phyloP scores from a whole-genome alignment of 768 basidiomycete species.

The Boletus huronensis region DNA sequence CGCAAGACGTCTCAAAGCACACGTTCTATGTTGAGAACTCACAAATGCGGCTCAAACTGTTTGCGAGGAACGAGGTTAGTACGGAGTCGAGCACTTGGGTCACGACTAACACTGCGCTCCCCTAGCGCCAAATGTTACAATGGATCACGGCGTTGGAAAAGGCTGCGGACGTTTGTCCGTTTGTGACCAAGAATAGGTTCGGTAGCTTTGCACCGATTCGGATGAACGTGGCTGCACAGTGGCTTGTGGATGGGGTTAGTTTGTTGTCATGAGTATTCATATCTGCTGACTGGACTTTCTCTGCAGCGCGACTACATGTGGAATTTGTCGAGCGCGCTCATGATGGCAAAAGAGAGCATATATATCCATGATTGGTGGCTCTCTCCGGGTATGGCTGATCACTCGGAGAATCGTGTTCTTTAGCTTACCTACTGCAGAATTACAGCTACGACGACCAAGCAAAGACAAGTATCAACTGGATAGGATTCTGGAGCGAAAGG shows the following conservation, averaged over 20 bases:
- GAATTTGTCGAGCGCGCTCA: slow-evolving; percentile 90
- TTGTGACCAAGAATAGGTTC: slow-evolving; percentile 80
- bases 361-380: slow-evolving; percentile 99
- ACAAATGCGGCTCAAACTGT: slow-evolving; percentile 83
- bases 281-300: slow-evolving; percentile 4
- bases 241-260: slow-evolving; percentile 95
- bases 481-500: slow-evolving; percentile 81
- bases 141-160: slow-evolving; percentile 92
- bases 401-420: not conserved
- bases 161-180: slow-evolving; percentile 72
- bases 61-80: slow-evolving; percentile 78
- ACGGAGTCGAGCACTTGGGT: not conserved
- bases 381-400: slow-evolving; percentile 61
- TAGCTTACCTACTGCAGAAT: slow-evolving; percentile 43
- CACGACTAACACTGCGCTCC: slow-evolving; percentile 2
- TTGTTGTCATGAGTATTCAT: not conserved
- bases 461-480: slow-evolving; percentile 88
- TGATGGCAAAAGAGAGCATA: slow-evolving; percentile 82
- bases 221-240: slow-evolving; percentile 90
- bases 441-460: slow-evolving; percentile 80
- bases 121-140: slow-evolving; percentile 90
- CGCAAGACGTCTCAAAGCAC: slow-evolving; percentile 78
- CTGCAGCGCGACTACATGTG: slow-evolving; percentile 95
- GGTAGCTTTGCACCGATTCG: slow-evolving; percentile 92
- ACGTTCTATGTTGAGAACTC: slow-evolving; percentile 93